Percentiles rank a stretch among this genome's conserved stretches.
These are phyloP conservation scores for Umbelopsis sp. DNA, from an alignment of 192 early-diverging fungal genomes.

Conservation along the genomic window DNA sequence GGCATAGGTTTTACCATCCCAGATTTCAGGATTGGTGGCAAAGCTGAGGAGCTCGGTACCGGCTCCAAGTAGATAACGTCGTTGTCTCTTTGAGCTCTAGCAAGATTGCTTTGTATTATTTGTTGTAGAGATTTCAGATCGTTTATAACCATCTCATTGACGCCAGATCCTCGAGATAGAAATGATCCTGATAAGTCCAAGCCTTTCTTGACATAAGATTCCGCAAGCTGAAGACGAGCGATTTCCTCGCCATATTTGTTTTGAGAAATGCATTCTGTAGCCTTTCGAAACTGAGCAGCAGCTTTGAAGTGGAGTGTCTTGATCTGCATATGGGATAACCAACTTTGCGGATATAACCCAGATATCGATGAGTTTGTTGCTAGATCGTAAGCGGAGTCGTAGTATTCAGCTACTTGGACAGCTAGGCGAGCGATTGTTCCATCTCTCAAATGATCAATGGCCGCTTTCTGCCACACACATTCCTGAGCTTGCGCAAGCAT, in stretches of 20 bases:
- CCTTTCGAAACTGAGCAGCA: conserved; percentile 77
- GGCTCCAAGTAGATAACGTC: conserved; percentile 87
- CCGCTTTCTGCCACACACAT: conserved; percentile 88
- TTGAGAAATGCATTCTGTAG: conserved; percentile 69
- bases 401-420: conserved; percentile 69
- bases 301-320: conserved; percentile 78
- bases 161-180: conserved; percentile 29
- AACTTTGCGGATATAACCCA: conserved; percentile 56
- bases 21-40: conserved; percentile 64
- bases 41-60: conserved; percentile 62
- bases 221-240: conserved; percentile 65
- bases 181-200: conserved; percentile 39
- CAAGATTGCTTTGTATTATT: conserved; percentile 33
- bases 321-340: conserved; percentile 73
- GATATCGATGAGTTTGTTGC: conserved; percentile 58
- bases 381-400: conserved; percentile 66
- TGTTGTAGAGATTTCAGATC: conserved; percentile 39
- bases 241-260: conserved; percentile 89
- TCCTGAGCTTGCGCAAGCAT: conserved; percentile 96
- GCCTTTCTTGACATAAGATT: conserved; percentile 43
- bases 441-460: conserved; percentile 80
- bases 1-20: conserved; percentile 70
- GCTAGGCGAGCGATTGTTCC: conserved; percentile 78
- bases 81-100: conserved; percentile 83
- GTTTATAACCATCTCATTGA: conserved; percentile 41